Conservation (phyloP, 441 rosid species). For the Gossypium davidsonii region DNA sequence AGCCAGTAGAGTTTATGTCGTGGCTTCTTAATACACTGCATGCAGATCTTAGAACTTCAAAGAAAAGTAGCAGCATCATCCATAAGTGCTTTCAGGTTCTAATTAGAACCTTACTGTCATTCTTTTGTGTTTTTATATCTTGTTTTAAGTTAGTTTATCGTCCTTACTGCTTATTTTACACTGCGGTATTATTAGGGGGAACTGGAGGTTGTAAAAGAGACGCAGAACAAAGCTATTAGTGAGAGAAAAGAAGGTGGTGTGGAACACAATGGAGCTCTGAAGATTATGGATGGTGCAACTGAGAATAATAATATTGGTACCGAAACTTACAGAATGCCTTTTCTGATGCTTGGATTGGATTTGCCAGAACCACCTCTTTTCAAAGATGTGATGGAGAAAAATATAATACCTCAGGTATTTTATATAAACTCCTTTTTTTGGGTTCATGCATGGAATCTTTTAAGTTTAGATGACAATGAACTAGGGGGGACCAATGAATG, state of each 20-base stretch:
- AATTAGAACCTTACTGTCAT: not conserved
- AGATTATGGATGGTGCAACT: constrained; percentile 26
- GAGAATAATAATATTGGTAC: constrained; percentile 19
- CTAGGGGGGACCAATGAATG: not conserved
- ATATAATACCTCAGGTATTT: constrained; percentile 85
- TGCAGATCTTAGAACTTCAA: constrained; percentile 52
- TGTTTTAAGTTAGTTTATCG: not conserved
- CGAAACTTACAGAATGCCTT: constrained; percentile 76
- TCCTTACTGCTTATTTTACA: constrained; percentile 19
- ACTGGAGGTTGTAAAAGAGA: constrained; percentile 79
- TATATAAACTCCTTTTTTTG: not conserved
- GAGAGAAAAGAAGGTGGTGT: constrained; percentile 42
- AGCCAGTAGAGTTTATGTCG: constrained; percentile 90
- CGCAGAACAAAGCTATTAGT: constrained; percentile 38
- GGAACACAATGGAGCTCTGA: constrained; percentile 24
- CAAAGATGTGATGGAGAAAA: constrained; percentile 95
- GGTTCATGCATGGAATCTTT: not conserved
- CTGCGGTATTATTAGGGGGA: constrained; percentile 50
- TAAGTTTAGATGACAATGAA: not conserved
- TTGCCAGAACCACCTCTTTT: constrained; percentile 96
- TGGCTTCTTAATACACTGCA: constrained; percentile 95
- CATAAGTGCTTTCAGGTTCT: constrained; percentile 86
- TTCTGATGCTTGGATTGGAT: constrained; percentile 93
- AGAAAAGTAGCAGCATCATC: constrained; percentile 64
- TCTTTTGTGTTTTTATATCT: not conserved